Base-by-base conservation (phyloP, 1,139 yeast genomes). In the Saccharomyces hybrid region DNA sequence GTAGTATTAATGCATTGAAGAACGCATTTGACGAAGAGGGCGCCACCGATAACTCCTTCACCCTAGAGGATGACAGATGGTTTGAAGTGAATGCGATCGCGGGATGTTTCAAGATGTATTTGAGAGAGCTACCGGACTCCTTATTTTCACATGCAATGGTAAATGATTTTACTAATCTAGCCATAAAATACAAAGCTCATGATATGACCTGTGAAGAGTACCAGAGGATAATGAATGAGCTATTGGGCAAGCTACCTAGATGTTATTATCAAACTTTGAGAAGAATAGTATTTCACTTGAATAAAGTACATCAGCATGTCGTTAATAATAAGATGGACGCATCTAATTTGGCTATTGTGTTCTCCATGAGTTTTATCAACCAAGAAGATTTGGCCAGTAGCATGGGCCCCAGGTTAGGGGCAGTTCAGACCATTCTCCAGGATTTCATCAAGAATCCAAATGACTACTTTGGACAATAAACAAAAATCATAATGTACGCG, bases 51-150 rank as follows among this genome's bases (percentile, higher is more conserved):
- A 67, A 64, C 42, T 72, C 74, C 52, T 83, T 88, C 58, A 76
- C 82, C 38, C 79, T 85, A 68, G 83, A 81, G 53, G 85, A 83
- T 62, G 82, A 81, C 54, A 77, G 87, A 50, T 80, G 88, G 73
- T 83, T 83, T 64, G 97, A 90, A 69, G 81, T 89, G 49, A 95
- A 93, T 68, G 87, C 96, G 0, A 81, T 90, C 50, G 91, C 98
- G 1, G 95, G 96, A 48, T 83, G 95, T 63, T 85, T 93, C 62
- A 93, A 93, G 69, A 79, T 87, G 57, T 91, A 81, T 66, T 73
- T 93, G 61, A 79, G 99, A 60, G 98, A 90, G 63, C 73, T 93
- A 50, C 97, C 97, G 0, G 96, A 91, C 64, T 88, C 96, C 1
- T 71, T 91, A 46, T 78, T 93, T 54, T 83, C 95, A 0, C 80